Conservation (phyloP, 805 yeast species). For the Teunomyces gatunensis region DNA sequence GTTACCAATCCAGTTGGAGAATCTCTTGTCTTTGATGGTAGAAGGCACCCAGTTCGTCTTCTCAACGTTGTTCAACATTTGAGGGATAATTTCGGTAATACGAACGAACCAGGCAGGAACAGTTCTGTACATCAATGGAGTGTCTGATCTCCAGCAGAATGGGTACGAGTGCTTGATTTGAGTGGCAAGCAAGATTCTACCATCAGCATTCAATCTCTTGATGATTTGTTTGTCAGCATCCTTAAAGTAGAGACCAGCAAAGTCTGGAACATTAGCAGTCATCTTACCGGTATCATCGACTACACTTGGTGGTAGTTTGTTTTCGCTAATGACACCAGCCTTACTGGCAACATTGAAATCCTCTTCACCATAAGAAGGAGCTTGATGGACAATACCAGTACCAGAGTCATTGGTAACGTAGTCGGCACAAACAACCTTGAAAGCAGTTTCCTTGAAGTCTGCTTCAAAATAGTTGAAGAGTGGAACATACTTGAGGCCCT, state of each 20-base stretch:
- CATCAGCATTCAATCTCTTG: conserved; percentile 74
- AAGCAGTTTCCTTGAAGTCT: conserved; percentile 71
- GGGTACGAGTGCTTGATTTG: conserved; percentile 97
- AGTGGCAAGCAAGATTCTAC: conserved; percentile 68
- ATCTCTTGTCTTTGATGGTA: conserved; percentile 88
- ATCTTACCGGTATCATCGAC: conserved; percentile 91
- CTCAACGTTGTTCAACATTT: conserved; percentile 82
- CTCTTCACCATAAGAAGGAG: conserved; percentile 99
- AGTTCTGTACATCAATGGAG: conserved; percentile 92
- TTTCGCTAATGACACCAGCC: conserved; percentile 71
- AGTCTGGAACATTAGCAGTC: conserved; percentile 71
- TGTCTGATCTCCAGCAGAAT: conserved; percentile 99
- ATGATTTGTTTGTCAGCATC: conserved; percentile 93
- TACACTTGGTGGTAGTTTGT: conserved; percentile 81
- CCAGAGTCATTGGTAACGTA: conserved; percentile 94
- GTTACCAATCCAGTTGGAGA: conserved; percentile 95
- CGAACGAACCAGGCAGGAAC: conserved; percentile 99
- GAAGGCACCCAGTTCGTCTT: conserved; percentile 94
- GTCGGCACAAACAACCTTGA: conserved; percentile 75
- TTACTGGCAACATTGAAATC: conserved; percentile 83
- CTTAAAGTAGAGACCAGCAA: conserved; percentile 83
- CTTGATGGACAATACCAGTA: conserved; percentile 98
- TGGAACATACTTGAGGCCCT: conserved; percentile 79
- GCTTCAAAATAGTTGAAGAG: conserved; percentile 79
- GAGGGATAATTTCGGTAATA: conserved; percentile 81